Conservation (phyloP, 2,329 filamentous ascomycete genomes). For the Epichloe elymi region DNA sequence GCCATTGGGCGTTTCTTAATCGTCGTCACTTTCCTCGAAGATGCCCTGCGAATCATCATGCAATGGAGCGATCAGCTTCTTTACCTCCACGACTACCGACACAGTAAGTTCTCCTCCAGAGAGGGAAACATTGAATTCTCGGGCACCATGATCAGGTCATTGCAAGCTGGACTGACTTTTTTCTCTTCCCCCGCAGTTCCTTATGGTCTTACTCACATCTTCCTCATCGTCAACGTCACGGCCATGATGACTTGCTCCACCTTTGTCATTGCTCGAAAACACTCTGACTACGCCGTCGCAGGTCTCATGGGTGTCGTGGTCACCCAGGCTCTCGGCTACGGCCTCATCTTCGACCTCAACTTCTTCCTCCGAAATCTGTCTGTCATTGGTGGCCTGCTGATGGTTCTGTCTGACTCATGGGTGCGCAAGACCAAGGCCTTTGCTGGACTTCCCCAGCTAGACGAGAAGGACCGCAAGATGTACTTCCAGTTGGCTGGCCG, state of each 20-base stretch:
- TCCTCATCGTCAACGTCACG: constrained; percentile 81
- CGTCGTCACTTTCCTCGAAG: constrained; percentile 95
- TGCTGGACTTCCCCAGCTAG: constrained; percentile 80
- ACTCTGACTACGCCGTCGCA: constrained; percentile 83
- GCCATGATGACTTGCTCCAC: constrained; percentile 73
- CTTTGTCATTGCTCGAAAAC: constrained; percentile 81
- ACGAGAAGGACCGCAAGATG: constrained; percentile 99
- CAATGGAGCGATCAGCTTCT: constrained; percentile 94
- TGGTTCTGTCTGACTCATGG: constrained; percentile 98
- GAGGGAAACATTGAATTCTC: not conserved
- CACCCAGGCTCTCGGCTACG: constrained; percentile 89
- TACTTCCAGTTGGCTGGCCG: constrained; percentile 97
- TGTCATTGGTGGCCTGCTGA: constrained; percentile 90
- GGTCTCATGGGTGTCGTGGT: constrained; percentile 86
- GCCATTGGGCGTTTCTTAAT: constrained; percentile 95
- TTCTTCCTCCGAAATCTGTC: constrained; percentile 99
- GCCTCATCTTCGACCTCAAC: constrained; percentile 96
- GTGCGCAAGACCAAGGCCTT: constrained; percentile 96
- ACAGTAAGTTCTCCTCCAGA: constrained; percentile 52
- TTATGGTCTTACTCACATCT: constrained; percentile 75
- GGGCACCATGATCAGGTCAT: not conserved
- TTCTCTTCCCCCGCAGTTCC: constrained; percentile 47
- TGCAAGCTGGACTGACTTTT: not conserved
- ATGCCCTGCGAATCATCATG: constrained; percentile 88
- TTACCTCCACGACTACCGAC: constrained; percentile 83